These are phyloP conservation scores for Tylopilus felleus DNA, from an alignment of 768 basidiomycete species.

Conservation along the genomic window DNA sequence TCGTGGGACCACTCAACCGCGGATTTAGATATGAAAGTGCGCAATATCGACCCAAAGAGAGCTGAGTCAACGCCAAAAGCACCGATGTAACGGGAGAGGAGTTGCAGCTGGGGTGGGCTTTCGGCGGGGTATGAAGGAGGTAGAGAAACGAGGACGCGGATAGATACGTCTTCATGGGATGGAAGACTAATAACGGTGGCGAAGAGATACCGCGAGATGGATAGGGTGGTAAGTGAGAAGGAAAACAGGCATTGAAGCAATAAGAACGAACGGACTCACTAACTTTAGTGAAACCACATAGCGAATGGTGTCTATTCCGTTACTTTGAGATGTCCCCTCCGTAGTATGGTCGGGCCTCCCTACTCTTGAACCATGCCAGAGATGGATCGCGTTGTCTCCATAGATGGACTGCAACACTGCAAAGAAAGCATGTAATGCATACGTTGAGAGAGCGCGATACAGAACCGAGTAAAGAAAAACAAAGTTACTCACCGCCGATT, in stretches of 20 bases:
- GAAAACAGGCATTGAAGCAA: not conserved
- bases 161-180: slow-evolving; percentile 48
- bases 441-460: not conserved
- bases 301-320: slow-evolving; percentile 43
- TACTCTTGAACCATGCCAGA: slow-evolving; percentile 46
- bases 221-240: not conserved
- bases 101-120: slow-evolving; percentile 77
- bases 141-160: slow-evolving; percentile 57
- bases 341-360: slow-evolving; percentile 10
- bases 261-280: slow-evolving; percentile 23
- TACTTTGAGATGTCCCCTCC: slow-evolving; percentile 10
- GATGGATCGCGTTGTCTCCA: slow-evolving; percentile 60
- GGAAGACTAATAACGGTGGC: slow-evolving; percentile 40
- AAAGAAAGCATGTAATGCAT: slow-evolving; percentile 7
- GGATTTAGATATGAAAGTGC: slow-evolving; percentile 74
- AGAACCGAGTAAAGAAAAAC: not conserved
- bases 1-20: slow-evolving; percentile 78
- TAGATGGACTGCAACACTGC: slow-evolving; percentile 79
- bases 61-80: slow-evolving; percentile 69
- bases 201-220: not conserved
- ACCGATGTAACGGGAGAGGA: slow-evolving; percentile 81
- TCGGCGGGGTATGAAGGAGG: slow-evolving; percentile 59
- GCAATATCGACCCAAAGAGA: slow-evolving; percentile 73
- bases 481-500: slow-evolving; percentile 38
- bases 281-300: slow-evolving; percentile 67